phyloP scores from a whole-genome alignment of 352 stramenopile genomes.

The Globisporangium middletonii region DNA sequence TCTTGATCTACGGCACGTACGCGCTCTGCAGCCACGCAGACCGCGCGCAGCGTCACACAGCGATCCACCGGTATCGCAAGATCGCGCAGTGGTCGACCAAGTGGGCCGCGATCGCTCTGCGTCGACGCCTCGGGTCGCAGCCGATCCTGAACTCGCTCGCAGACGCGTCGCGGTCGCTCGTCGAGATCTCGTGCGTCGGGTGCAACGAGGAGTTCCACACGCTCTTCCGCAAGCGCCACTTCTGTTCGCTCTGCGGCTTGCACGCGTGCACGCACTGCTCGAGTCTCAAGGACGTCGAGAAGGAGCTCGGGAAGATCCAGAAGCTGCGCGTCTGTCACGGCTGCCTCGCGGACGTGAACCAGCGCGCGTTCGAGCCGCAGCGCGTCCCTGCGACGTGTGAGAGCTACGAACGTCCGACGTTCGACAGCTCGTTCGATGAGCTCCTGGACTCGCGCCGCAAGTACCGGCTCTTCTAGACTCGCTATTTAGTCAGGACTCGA shows the following conservation, averaged over 20 bases:
- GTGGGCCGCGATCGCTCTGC: conserved; percentile 12
- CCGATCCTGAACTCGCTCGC: conserved; percentile 6
- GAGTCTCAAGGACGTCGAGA: conserved; percentile 10
- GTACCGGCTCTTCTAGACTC: not conserved
- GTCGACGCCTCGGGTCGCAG: conserved; percentile 8
- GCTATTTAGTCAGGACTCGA: not conserved
- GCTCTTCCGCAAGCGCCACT: conserved; percentile 13
- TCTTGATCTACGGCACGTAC: conserved; percentile 17
- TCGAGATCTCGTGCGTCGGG: conserved; percentile 11
- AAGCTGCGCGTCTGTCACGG: conserved; percentile 8
- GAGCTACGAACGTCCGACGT: not conserved
- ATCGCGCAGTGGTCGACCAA: conserved; percentile 13
- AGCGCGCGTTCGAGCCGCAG: not conserved
- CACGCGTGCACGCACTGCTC: conserved; percentile 14
- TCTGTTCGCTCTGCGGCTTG: conserved; percentile 11
- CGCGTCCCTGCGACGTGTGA: not conserved
- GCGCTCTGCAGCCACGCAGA: not conserved
- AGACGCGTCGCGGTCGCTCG: conserved; percentile 11
- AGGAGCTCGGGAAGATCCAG: conserved; percentile 7
- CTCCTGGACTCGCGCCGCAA: not conserved
- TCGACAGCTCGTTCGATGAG: conserved; percentile 5
- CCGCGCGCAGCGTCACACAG: conserved; percentile 7
- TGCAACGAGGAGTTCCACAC: conserved; percentile 13
- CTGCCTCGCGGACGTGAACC: conserved; percentile 5
- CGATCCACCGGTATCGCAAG: conserved; percentile 12